A percentile compares a stretch with the other conserved stretches of the same genome.
These are phyloP conservation scores for Akebia trifoliata DNA, from an alignment of 164 flowering plant genomes.

Conservation along the genomic window DNA sequence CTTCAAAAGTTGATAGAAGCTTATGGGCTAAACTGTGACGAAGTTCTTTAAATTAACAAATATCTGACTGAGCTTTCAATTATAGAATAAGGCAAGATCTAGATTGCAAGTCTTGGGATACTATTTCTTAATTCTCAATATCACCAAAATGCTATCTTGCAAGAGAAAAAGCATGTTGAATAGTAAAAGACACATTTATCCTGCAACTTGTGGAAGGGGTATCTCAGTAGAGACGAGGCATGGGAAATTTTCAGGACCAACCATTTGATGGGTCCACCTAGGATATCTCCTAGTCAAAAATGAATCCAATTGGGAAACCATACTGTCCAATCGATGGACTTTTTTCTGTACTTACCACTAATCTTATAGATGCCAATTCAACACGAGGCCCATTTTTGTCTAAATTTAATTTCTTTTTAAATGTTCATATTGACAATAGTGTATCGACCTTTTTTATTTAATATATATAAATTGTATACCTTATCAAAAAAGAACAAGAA, in stretches of 20 bases:
- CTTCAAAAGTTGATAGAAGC: background rate
- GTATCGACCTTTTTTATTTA: too few relatives aligned
- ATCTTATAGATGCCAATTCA: too few relatives aligned
- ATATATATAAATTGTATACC: too few relatives aligned
- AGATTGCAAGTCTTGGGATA: background rate
- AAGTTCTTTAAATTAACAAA: background rate
- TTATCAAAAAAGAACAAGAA: too few relatives aligned
- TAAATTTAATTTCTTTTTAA: too few relatives aligned
- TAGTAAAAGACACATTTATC: background rate
- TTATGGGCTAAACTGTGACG: background rate
- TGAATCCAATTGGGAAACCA: background rate
- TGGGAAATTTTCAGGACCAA: background rate
- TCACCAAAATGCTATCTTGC: too few relatives aligned
- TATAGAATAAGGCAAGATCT: background rate
- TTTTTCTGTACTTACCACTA: too few relatives aligned
- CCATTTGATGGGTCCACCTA: background rate
- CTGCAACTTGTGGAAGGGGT: background rate
- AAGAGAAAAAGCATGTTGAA: background rate
- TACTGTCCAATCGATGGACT: background rate
- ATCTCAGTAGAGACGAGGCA: background rate
- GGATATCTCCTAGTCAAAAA: background rate
- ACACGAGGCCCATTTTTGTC: too few relatives aligned
- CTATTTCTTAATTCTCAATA: too few relatives aligned
- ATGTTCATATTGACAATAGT: too few relatives aligned
- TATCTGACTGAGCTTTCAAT: background rate